Evolutionary conservation across 2,329 filamentous ascomycete genomes (phyloP), one percentile per base, ranked within the genome.

Genomic region (Aspergillus sp.): DNA sequence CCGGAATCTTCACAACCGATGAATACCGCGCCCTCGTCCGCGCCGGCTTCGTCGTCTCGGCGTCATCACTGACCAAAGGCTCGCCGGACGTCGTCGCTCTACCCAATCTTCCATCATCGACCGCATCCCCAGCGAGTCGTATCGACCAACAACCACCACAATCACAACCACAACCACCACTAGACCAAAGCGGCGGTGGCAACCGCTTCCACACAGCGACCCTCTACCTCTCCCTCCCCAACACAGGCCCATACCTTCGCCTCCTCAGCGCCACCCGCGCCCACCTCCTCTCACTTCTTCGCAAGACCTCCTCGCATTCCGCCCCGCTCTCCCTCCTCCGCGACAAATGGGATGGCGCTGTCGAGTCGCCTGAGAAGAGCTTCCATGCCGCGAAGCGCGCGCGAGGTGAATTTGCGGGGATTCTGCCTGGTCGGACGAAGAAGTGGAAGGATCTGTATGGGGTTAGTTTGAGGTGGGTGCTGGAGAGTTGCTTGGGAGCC

Each of bases 341-440:
- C 27, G 80, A 83, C 57, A 75, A 77, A 19, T 84, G 81, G 81
- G 76, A 83, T 50, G 81, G 80, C n/a, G 79, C 79, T 5, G 67
- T 80, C 4, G 70, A 74, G 35, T 65, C 65, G 19, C 19, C 19
- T 4, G 65, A 70, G 10, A 68, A 63, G 43, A 64, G 64, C 19
- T 67, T 72, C 29, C 71, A 71, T 28, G 59, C 67, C 39, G 74
- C 74, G 29, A 81, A 80, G 59, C 70, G 73, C 43, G 69, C 71
- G 7, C 66, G 79, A 43, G 77, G 80, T 0, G 79, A 82, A 52
- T 79, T 75, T 57, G 65, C 65, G 2, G 79, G 78, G 0, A 68
- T 69, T 4, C 54, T 82, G 38, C 78, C 79, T 0, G 79, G 78
- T 0, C 72, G 74, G 54, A 83, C 80, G 10, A 81, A 77, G 63